phyloP scores from a whole-genome alignment of 495 filamentous ascomycete genomes.

The Apiosordaria backusii region DNA sequence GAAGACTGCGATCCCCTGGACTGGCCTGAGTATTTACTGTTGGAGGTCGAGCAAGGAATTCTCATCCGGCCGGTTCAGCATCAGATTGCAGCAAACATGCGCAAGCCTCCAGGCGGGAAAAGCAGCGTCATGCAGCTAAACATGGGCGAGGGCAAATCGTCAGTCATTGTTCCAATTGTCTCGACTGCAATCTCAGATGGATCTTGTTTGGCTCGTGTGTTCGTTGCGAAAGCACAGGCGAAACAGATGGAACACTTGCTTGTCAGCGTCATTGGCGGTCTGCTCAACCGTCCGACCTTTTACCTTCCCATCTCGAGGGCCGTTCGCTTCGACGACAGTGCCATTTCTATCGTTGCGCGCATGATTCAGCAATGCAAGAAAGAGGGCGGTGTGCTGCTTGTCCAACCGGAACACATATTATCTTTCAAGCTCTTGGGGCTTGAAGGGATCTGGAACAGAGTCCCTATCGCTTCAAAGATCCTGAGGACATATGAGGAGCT shows the following conservation, averaged over 20 bases:
- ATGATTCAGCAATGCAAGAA: constrained; percentile 48
- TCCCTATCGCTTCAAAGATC: constrained; percentile 31
- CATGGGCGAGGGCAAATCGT: constrained; percentile 74
- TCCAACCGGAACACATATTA: constrained; percentile 67
- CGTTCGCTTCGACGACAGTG: constrained; percentile 29
- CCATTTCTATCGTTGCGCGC: constrained; percentile 29
- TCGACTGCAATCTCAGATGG: constrained; percentile 54
- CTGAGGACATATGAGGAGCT: constrained; percentile 44
- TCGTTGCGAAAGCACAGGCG: constrained; percentile 61
- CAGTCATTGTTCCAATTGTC: constrained; percentile 65
- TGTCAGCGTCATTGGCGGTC: constrained; percentile 54
- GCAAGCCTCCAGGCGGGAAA: constrained; percentile 34
- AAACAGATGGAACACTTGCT: constrained; percentile 64
- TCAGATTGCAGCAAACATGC: constrained; percentile 57
- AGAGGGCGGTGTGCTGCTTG: constrained; percentile 52
- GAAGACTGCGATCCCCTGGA: constrained; percentile 49
- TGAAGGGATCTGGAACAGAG: constrained; percentile 37
- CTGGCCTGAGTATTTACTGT: constrained; percentile 55
- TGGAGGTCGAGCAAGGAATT: constrained; percentile 63
- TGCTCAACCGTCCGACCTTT: constrained; percentile 56
- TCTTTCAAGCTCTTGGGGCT: constrained; percentile 65
- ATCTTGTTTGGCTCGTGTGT: constrained; percentile 49
- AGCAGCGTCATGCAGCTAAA: constrained; percentile 67
- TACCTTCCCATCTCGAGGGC: constrained; percentile 61
- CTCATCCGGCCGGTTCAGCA: constrained; percentile 60